A percentile compares a stretch with the other conserved stretches of the same genome.
phyloP scores from a whole-genome alignment of 495 filamentous ascomycete species.

The Penicillium bovifimosum region DNA sequence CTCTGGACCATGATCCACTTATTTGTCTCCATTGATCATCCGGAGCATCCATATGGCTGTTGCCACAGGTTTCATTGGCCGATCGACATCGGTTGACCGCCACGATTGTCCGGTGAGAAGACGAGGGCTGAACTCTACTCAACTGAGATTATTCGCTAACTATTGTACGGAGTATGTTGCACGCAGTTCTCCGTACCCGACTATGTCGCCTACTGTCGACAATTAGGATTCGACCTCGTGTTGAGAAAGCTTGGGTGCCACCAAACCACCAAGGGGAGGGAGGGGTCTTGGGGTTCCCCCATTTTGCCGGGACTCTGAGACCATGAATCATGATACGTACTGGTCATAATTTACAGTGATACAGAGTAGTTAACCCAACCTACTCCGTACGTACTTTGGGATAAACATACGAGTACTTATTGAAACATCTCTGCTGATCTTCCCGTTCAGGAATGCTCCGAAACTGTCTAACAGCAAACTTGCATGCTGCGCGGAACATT shows the following conservation, averaged over 20 bases:
- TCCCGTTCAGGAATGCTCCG: not conserved
- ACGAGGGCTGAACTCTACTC: not conserved
- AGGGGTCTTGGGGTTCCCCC: not conserved
- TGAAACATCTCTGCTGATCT: too few species aligned
- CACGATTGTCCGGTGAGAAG: not conserved
- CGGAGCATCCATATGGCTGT: not conserved
- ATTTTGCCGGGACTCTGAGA: not conserved
- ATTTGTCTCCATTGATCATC: not conserved
- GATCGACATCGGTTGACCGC: not conserved
- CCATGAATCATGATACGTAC: not conserved
- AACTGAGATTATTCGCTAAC: not conserved
- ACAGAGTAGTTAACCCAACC: not conserved
- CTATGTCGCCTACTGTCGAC: not conserved
- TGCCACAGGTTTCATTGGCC: not conserved
- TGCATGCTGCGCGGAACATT: not conserved
- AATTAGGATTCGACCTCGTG: not conserved
- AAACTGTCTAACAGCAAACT: not conserved
- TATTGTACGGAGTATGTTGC: not conserved
- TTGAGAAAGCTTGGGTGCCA: slow-evolving; percentile 2
- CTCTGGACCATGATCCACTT: not conserved
- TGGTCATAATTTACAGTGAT: too few species aligned
- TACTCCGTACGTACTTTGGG: not conserved
- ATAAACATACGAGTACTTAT: too few species aligned
- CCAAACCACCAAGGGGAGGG: not conserved
- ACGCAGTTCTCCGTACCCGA: too few species aligned